Percentiles rank a stretch among this genome's conserved stretches.
Conservation (phyloP, 306 rosid species). For the Lathyrus oleraceus region DNA sequence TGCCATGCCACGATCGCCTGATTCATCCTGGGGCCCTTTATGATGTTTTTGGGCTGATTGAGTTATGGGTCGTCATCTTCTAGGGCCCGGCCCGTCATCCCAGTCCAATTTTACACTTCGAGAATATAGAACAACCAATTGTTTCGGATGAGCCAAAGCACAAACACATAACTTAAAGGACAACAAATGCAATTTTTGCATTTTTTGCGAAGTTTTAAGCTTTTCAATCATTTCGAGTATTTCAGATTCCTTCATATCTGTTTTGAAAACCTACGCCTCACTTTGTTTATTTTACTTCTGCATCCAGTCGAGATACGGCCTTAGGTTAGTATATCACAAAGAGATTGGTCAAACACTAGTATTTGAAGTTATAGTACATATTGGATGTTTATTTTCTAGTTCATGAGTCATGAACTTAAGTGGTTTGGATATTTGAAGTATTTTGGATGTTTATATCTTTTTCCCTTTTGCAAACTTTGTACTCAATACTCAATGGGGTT, state of each 20-base stretch:
- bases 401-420: conserved; percentile 8
- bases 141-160: conserved; percentile 9
- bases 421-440: background rate
- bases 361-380: conserved; percentile 9
- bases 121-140: conserved; percentile 12
- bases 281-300: background rate
- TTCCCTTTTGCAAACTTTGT: conserved; percentile 28
- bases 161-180: too few relatives aligned
- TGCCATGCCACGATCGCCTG: too few relatives aligned
- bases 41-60: too few relatives aligned
- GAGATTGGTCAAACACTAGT: conserved; percentile 23
- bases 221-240: background rate
- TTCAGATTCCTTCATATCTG: conserved; percentile 2
- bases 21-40: too few relatives aligned
- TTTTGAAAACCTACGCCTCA: background rate
- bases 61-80: too few relatives aligned
- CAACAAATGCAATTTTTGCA: background rate
- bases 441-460: background rate
- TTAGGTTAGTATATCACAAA: conserved; percentile 21
- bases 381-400: conserved; percentile 15
- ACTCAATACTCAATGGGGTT: background rate
- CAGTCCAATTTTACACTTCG: conserved; percentile 2
- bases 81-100: too few relatives aligned
- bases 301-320: background rate
- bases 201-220: conserved; percentile 1